Evolutionary conservation across 805 yeast species (phyloP), one percentile per base, ranked within the genome.

Genomic region (Blastobotrys robertii): DNA sequence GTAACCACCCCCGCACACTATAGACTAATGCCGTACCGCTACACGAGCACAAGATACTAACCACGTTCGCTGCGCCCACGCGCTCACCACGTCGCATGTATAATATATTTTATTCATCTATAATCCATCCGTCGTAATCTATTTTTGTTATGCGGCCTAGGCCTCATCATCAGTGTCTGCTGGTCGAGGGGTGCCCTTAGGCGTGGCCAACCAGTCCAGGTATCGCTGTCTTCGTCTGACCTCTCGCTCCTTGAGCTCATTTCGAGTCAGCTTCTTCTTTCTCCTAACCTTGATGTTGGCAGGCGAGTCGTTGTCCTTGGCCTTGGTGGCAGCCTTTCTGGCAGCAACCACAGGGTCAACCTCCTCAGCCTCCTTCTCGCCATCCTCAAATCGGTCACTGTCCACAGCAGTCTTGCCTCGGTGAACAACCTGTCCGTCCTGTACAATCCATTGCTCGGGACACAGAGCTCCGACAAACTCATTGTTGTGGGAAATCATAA

Each of bases 371-470:
- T 76, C 69, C 42, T 71, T 61, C 2, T 72, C 60, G 41, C 72
- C 70, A 61, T 85, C 95, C 64, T 84, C 96, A 50, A 90, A 90
- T 60, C 94, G 73, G 38, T 77, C 72, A 47, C 72, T 69, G 58
- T 87, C 94, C 45, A 90, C 79, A 40, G 74, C 81, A 22, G 77
- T 77, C 46, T 76, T 75, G 50, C 95, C 95, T 69, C 80, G 84
- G 55, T 81, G 86, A 19, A 84, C 83, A 69, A 90, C 79, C 46
- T 74, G 74, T 63, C 97, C 97, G 58, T 88, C 83, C 63, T 86
- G 95, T 44, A 90, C 95, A 54, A 83, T 77, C 98, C 98, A 90
- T 66, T 88, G 97, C 69, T 90, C 98, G 32, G 97, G 97, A 65
- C 97, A 88, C 56, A 90, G 68, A 4, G 97, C 97, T 43, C 97